Conservation (phyloP, 495 filamentous ascomycete genomes). For the Wilcoxina mikolae region DNA sequence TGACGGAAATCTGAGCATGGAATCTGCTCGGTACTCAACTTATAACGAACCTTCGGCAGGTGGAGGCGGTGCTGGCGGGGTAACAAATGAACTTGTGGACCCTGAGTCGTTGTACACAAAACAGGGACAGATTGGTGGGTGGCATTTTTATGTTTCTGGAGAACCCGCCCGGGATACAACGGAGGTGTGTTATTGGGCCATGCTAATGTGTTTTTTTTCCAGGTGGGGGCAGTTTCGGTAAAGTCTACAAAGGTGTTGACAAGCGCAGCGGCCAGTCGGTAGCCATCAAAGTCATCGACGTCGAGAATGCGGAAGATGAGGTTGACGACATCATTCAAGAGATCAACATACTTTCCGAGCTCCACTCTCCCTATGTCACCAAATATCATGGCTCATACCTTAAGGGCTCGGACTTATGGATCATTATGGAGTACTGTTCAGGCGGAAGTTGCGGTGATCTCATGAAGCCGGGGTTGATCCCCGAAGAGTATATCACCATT, state of each 20-base stretch:
- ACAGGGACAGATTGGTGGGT: slow-evolving; percentile 80
- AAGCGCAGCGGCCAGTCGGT: slow-evolving; percentile 19
- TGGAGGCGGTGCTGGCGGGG: slow-evolving; percentile 38
- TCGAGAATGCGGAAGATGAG: slow-evolving; percentile 94
- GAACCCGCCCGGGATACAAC: background rate
- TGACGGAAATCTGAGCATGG: slow-evolving; percentile 1
- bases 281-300: slow-evolving; percentile 61
- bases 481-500: slow-evolving; percentile 84
- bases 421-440: slow-evolving; percentile 95
- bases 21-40: background rate
- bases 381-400: slow-evolving; percentile 94
- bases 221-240: slow-evolving; percentile 81
- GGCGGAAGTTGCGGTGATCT: slow-evolving; percentile 88
- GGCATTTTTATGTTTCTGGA: slow-evolving; percentile 5
- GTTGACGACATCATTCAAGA: slow-evolving; percentile 97
- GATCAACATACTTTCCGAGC: slow-evolving; percentile 88
- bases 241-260: slow-evolving; percentile 67
- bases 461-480: slow-evolving; percentile 86
- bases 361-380: slow-evolving; percentile 82
- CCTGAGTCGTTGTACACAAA: slow-evolving; percentile 83
- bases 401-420: slow-evolving; percentile 91
- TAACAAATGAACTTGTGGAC: slow-evolving; percentile 39
- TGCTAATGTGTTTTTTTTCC: slow-evolving; percentile 8
- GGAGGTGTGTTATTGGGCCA: background rate
- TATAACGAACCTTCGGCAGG: slow-evolving; percentile 27